A percentile compares a stretch with the other conserved stretches of the same genome.
Evolutionary conservation across 306 rosid genomes (phyloP).

Genomic region (Quercus wislizeni): DNA sequence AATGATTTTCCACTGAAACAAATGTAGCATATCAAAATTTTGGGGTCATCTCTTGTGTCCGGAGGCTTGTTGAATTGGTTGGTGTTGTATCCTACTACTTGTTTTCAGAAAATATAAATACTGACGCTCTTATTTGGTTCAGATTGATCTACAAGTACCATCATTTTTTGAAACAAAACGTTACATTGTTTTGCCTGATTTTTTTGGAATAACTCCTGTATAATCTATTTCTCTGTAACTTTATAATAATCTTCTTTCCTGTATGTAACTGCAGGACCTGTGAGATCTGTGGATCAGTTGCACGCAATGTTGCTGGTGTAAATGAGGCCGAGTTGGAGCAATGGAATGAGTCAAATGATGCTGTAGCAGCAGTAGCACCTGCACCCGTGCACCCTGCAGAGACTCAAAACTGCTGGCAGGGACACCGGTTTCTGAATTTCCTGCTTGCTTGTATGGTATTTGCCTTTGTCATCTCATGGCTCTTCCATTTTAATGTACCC

Average conservation of each 20-base stretch:
- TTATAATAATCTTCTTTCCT: background rate
- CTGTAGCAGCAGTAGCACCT: constrained; percentile 27
- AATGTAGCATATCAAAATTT: background rate
- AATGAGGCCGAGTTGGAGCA: constrained; percentile 65
- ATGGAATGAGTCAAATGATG: constrained; percentile 58
- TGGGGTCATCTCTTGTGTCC: background rate
- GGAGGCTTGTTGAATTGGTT: background rate
- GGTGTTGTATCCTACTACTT: background rate
- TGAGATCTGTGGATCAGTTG: constrained; percentile 84
- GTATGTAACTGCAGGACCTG: constrained; percentile 53
- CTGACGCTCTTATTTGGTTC: background rate
- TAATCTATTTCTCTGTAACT: background rate
- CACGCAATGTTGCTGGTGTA: constrained; percentile 63
- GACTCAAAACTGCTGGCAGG: constrained; percentile 75
- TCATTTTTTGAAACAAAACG: background rate
- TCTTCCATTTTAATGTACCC: constrained; percentile 89
- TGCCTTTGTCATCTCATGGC: constrained; percentile 92
- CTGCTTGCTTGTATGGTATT: constrained; percentile 88
- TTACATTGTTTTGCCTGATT: background rate
- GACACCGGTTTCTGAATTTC: constrained; percentile 79
- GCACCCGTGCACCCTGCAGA: constrained; percentile 40
- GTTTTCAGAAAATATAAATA: background rate
- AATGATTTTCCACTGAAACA: background rate
- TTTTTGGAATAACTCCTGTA: too few species aligned
- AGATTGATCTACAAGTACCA: background rate